Base-by-base conservation (phyloP, 2,329 filamentous ascomycete species). In the Thyridium curvatum region DNA sequence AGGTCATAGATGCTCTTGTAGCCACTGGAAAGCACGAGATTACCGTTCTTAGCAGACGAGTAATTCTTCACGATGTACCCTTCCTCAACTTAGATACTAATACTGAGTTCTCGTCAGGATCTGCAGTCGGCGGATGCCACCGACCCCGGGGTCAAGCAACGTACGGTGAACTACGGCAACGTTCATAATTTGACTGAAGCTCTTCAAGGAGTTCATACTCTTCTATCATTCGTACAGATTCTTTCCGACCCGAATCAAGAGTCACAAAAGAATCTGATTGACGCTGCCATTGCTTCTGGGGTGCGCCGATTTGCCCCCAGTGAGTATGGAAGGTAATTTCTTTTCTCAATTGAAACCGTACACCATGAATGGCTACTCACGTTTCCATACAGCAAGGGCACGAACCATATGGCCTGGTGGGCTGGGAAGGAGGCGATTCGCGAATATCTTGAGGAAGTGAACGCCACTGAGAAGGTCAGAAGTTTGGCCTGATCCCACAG, bases 221-320 rank as follows among this genome's bases (percentile, higher is more conserved):
- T 81, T 4, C 55, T 78, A 1, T 76, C 69, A 3, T 79, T 78
- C 46, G 49, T 75, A 12, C 46, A 62, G 5, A 43, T 57, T 2
- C 50, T 62, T 3, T 48, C 50, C 0, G 60, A 63, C 38, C 49
- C 49, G 5, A 10, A 26, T 26, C 46, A 49, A 1, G 46, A 54
- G n/a, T 54, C 69, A 1, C 77, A 82, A 49, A 67, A 64, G 42
- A 68, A 66, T 26, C 57, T 84, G 34, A 74, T 82, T 37, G 73
- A 82, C 41, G 79, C 78, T 1, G 66, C 74, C 7, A 64, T 79
- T 30, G 60, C 62, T 3, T 77, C 77, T 2, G 74, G 77, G 1
- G 78, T 84, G 6, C 71, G 72, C 46, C 68, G 77, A 7, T 81
- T 79, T 51, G 68, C 81, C 1, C 77, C 79, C 2, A 75, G 74